A percentile compares a stretch with the other conserved stretches of the same genome.
phyloP scores from a whole-genome alignment of 2,329 filamentous ascomycete species.

The Epichloe uncinata region DNA sequence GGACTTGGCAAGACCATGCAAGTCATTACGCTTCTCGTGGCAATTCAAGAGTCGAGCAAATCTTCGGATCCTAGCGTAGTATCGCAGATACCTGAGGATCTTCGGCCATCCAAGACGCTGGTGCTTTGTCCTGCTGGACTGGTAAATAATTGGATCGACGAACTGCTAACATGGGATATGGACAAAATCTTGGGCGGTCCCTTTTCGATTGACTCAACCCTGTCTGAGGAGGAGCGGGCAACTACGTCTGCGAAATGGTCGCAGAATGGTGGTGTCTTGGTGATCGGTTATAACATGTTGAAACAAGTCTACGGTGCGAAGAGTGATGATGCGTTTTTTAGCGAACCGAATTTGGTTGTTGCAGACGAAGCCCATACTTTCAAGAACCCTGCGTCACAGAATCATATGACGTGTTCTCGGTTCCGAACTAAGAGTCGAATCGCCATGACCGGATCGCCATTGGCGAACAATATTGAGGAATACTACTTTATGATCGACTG shows the following conservation, averaged over 20 bases:
- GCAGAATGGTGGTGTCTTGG: constrained; percentile 52
- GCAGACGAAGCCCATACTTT: constrained; percentile 76
- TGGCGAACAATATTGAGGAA: constrained; percentile 73
- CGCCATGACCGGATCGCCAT: constrained; percentile 73
- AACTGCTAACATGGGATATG: constrained; percentile 58
- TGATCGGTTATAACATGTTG: constrained; percentile 65
- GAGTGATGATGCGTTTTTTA: constrained; percentile 33
- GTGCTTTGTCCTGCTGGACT: constrained; percentile 65
- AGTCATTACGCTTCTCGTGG: constrained; percentile 68
- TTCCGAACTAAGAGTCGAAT: constrained; percentile 61
- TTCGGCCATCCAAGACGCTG: constrained; percentile 51
- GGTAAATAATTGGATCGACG: constrained; percentile 72
- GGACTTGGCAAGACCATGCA: constrained; percentile 90
- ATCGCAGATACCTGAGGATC: constrained; percentile 52
- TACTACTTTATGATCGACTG: constrained; percentile 83
- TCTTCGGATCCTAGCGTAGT: constrained; percentile 44
- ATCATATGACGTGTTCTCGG: constrained; percentile 38
- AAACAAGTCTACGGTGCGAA: constrained; percentile 24
- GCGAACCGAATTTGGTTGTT: constrained; percentile 58
- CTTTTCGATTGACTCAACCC: constrained; percentile 36
- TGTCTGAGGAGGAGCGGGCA: constrained; percentile 25
- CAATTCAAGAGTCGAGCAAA: constrained; percentile 51
- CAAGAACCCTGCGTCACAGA: constrained; percentile 48
- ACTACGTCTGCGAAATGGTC: constrained; percentile 45
- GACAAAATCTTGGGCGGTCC: constrained; percentile 39